Evolutionary conservation across 352 stramenopile genomes (phyloP).

Genomic region (Pythium phragmitis): DNA sequence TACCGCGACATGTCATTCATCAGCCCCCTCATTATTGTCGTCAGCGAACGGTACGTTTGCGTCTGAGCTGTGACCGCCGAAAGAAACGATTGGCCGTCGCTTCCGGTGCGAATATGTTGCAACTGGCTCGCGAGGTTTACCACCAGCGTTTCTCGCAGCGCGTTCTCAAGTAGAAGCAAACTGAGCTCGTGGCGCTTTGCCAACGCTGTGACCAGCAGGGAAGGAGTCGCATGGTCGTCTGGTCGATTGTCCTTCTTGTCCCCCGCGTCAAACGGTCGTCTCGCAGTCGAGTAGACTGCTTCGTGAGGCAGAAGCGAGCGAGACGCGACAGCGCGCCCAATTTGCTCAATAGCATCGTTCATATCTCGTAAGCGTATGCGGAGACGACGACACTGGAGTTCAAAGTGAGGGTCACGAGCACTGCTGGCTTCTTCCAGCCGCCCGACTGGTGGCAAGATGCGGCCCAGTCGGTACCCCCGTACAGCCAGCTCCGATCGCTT

Average conservation of each 20-base stretch:
- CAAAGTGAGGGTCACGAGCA: slow-evolving; percentile 9
- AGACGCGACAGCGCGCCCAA: slow-evolving; percentile 1
- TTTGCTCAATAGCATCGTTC: slow-evolving; percentile 43
- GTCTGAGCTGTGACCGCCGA: neutral
- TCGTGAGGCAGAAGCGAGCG: neutral
- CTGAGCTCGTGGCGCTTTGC: slow-evolving; percentile 43
- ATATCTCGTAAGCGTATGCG: slow-evolving; percentile 38
- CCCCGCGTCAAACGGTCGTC: neutral
- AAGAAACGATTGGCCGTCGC: neutral
- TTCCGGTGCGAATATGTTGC: neutral
- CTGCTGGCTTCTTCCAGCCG: slow-evolving; percentile 40
- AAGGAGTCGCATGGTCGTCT: slow-evolving; percentile 32
- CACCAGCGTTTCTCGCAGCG: slow-evolving; percentile 14
- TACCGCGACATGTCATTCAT: neutral
- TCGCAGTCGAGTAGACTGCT: neutral
- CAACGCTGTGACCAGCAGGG: slow-evolving; percentile 55
- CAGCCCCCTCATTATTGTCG: neutral
- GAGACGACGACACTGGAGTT: slow-evolving; percentile 42
- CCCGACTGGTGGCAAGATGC: slow-evolving; percentile 47
- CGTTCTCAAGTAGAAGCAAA: slow-evolving; percentile 37
- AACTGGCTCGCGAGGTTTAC: slow-evolving; percentile 9
- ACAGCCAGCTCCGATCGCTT: slow-evolving; percentile 61
- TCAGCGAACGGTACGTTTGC: neutral
- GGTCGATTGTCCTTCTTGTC: neutral
- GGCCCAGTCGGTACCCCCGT: slow-evolving; percentile 50